Percentiles rank a stretch among this genome's conserved stretches.
Conservation (phyloP, 2,329 filamentous ascomycete genomes). For the Calonectria hawksworthii region DNA sequence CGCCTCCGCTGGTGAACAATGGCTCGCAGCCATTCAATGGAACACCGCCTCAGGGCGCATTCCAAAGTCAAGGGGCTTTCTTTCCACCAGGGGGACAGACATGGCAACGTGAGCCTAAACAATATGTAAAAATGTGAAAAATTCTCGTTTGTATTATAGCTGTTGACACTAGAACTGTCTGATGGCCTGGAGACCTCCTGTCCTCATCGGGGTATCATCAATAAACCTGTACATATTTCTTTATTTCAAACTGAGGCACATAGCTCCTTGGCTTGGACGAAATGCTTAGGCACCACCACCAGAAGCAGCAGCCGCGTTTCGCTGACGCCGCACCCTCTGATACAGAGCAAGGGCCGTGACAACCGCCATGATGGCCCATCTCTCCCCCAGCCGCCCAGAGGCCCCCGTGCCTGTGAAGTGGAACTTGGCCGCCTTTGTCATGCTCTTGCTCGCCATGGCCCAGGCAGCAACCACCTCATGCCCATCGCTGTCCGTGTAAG, state of each 20-base stretch:
- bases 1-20: neutral
- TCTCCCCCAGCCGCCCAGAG: slow-evolving; percentile 41
- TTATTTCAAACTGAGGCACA: no score
- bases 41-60: neutral
- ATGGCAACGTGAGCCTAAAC: neutral
- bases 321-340: slow-evolving; percentile 17
- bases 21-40: slow-evolving; percentile 3
- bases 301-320: neutral
- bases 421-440: slow-evolving; percentile 39
- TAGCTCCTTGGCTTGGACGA: neutral
- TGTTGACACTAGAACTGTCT: neutral
- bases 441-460: slow-evolving; percentile 28
- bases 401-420: slow-evolving; percentile 40
- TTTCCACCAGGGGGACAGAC: neutral
- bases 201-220: slow-evolving; percentile 15
- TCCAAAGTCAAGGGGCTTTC: neutral
- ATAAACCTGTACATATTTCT: neutral
- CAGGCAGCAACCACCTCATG: slow-evolving; percentile 43
- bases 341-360: slow-evolving; percentile 37
- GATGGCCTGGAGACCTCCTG: no score
- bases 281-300: neutral
- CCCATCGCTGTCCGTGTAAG: slow-evolving; percentile 34
- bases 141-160: neutral
- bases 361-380: slow-evolving; percentile 45
- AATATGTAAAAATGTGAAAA: neutral